Percentiles rank a stretch among this genome's conserved stretches.
Evolutionary conservation across 768 basidiomycete species (phyloP).

Genomic region (Tubosaeta sp.): DNA sequence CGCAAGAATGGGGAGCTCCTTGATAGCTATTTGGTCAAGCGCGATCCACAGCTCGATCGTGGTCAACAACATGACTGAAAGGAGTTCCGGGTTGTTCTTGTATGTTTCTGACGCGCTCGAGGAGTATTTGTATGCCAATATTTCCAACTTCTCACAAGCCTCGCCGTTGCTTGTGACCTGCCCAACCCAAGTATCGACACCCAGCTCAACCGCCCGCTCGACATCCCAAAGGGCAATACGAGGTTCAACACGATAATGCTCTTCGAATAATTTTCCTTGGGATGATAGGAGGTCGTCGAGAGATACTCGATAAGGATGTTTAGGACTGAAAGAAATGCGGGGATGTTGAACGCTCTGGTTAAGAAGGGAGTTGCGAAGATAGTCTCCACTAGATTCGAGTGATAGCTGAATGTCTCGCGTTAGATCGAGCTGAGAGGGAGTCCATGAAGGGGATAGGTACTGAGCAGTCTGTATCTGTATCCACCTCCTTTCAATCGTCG

Average conservation of each 20-base stretch:
- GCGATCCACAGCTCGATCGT: not conserved
- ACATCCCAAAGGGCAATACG: slow-evolving; percentile 33
- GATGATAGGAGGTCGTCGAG: slow-evolving; percentile 15
- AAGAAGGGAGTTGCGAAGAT: slow-evolving; percentile 23
- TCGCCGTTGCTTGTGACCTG: slow-evolving; percentile 12
- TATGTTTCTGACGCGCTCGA: slow-evolving; percentile 25
- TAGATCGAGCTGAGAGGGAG: slow-evolving; percentile 26
- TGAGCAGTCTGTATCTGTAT: slow-evolving; percentile 23
- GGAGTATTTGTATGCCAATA: slow-evolving; percentile 25
- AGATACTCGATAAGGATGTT: slow-evolving; percentile 2
- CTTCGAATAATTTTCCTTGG: slow-evolving; percentile 10
- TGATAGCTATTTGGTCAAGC: not conserved
- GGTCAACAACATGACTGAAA: not conserved
- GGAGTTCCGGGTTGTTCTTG: slow-evolving; percentile 19
- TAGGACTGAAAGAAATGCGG: not conserved
- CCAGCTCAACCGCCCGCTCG: slow-evolving; percentile 29
- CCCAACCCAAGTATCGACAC: slow-evolving; percentile 33
- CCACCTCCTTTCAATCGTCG: slow-evolving; percentile 34
- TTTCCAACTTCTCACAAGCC: slow-evolving; percentile 26
- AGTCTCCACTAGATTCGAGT: slow-evolving; percentile 26
- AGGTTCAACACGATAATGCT: slow-evolving; percentile 5
- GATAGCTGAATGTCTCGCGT: slow-evolving; percentile 31
- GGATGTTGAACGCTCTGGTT: slow-evolving; percentile 5
- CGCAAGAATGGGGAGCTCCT: not conserved
- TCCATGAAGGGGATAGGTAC: slow-evolving; percentile 25